phyloP scores from a whole-genome alignment of 306 rosid genomes.

The Gynostemma pentaphyllum region DNA sequence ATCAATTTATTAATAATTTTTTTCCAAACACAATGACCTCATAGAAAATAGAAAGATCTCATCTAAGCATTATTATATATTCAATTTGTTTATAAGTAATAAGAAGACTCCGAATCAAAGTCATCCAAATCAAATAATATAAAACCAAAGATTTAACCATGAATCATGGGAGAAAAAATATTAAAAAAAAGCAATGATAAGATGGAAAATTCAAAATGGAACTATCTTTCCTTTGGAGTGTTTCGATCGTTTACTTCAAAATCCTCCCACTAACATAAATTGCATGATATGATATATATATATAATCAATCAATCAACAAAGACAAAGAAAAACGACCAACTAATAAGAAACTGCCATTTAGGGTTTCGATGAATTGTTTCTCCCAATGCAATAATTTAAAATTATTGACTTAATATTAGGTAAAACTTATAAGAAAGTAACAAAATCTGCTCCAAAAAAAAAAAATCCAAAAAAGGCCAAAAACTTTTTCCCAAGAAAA shows the following conservation, averaged over 20 bases:
- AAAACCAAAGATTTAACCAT: background rate
- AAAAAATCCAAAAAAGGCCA: too few relatives aligned
- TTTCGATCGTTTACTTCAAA: constrained; percentile 2
- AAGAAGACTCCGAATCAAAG: background rate
- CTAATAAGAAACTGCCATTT: background rate
- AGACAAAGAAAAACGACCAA: background rate
- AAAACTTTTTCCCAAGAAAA: background rate
- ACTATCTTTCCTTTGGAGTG: background rate
- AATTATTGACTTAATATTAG: too few relatives aligned
- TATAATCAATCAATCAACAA: constrained; percentile 1
- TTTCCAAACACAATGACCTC: background rate
- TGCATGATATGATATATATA: background rate
- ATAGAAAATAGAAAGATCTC: background rate
- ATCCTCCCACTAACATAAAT: background rate
- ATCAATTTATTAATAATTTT: background rate
- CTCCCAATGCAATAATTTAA: too few relatives aligned
- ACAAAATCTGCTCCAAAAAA: too few relatives aligned
- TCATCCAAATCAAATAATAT: background rate
- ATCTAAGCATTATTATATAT: background rate
- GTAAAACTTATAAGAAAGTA: too few relatives aligned
- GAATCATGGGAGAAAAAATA: background rate
- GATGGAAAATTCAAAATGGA: background rate
- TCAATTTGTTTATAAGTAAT: background rate
- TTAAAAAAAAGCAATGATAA: background rate
- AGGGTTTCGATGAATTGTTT: background rate